Evolutionary conservation across 306 rosid species (phyloP).

Genomic region (Oemleria cerasiformis): DNA sequence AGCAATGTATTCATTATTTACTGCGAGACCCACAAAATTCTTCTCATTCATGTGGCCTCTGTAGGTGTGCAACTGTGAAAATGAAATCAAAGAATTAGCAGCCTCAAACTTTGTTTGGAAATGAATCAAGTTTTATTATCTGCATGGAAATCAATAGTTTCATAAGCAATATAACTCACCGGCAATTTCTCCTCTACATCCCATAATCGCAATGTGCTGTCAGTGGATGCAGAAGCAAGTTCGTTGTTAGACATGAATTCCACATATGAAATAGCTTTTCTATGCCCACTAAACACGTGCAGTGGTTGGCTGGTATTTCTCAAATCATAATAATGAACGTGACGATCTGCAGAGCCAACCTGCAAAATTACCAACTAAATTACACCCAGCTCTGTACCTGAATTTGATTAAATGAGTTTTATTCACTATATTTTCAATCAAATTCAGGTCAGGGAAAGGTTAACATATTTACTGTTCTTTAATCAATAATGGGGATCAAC

Average conservation of each 20-base stretch:
- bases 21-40: slow-evolving; percentile 89
- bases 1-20: slow-evolving; percentile 70
- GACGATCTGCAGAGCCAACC: slow-evolving; percentile 96
- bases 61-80: slow-evolving; percentile 64
- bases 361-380: slow-evolving; percentile 23
- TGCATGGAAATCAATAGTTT: not conserved
- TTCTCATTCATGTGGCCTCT: slow-evolving; percentile 91
- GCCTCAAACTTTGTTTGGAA: not conserved
- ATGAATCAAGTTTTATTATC: not conserved
- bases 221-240: slow-evolving; percentile 94
- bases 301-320: slow-evolving; percentile 79
- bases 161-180: slow-evolving; percentile 45
- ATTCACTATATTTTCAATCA: not conserved
- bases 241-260: slow-evolving; percentile 76
- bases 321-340: slow-evolving; percentile 84
- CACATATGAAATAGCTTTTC: slow-evolving; percentile 83
- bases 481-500: not conserved
- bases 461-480: not conserved
- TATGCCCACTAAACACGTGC: slow-evolving; percentile 75
- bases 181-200: slow-evolving; percentile 70
- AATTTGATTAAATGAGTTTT: not conserved
- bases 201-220: slow-evolving; percentile 84
- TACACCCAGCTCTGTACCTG: not conserved
- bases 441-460: not conserved
- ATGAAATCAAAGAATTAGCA: slow-evolving; percentile 1